phyloP scores from a whole-genome alignment of 352 stramenopile species.

The Globisporangium megalacanthum region DNA sequence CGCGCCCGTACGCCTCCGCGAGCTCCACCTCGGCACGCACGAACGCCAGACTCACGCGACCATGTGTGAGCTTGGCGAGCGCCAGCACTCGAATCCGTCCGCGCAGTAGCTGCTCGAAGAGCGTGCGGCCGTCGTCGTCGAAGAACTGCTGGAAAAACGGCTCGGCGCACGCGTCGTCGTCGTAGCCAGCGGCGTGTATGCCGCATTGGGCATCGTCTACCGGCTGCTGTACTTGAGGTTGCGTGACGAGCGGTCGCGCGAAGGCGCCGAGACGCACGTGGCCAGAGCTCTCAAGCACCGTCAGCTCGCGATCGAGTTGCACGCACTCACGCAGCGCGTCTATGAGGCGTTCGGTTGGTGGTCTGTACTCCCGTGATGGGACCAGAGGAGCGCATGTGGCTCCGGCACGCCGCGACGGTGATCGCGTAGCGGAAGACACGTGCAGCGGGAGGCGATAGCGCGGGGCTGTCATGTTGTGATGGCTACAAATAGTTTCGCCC shows the following conservation, averaged over 20 bases:
- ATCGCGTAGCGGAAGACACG: no score
- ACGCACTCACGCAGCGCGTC: constrained; percentile 19
- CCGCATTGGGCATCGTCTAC: neutral
- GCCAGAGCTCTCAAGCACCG: constrained; percentile 60
- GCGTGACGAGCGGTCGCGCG: constrained; percentile 35
- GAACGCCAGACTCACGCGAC: constrained; percentile 27
- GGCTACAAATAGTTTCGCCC: no score
- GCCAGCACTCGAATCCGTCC: constrained; percentile 46
- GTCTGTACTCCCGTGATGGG: constrained; percentile 13
- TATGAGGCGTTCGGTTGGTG: constrained; percentile 20
- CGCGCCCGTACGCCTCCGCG: constrained; percentile 40
- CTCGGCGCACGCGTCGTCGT: constrained; percentile 35
- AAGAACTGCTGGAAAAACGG: constrained; percentile 61
- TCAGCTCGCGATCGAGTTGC: constrained; percentile 40
- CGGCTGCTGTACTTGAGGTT: constrained; percentile 5
- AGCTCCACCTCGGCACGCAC: constrained; percentile 48
- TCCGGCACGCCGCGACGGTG: no score
- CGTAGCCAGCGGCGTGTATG: constrained; percentile 1
- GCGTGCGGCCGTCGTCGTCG: constrained; percentile 40
- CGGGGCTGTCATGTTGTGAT: no score
- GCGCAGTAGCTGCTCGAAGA: constrained; percentile 59
- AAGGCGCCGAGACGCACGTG: constrained; percentile 55
- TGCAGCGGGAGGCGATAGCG: no score
- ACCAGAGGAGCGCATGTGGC: no score
- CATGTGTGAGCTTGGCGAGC: constrained; percentile 45